These are phyloP conservation scores for Cetraspora pellucida DNA, from an alignment of 192 early-diverging fungal genomes.

Conservation along the genomic window DNA sequence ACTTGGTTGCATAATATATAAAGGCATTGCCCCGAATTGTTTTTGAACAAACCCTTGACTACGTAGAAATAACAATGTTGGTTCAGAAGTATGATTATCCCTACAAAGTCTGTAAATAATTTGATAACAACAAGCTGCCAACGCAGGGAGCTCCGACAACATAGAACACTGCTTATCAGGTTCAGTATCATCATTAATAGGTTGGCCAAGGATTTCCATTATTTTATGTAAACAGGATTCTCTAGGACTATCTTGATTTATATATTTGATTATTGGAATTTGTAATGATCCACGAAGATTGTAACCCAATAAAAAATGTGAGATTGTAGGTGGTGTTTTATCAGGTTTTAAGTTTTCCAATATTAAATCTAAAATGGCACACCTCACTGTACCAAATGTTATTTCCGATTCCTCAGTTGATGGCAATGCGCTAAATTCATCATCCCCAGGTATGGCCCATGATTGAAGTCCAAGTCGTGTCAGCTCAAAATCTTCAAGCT, in stretches of 20 bases:
- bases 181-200: slow-evolving; percentile 43
- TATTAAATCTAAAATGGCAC: slow-evolving; percentile 85
- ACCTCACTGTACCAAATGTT: slow-evolving; percentile 58
- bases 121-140: slow-evolving; percentile 88
- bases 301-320: slow-evolving; percentile 92
- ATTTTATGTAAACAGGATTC: slow-evolving; percentile 66
- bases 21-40: slow-evolving; percentile 57
- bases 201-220: slow-evolving; percentile 59
- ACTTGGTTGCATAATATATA: slow-evolving; percentile 35
- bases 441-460: slow-evolving; percentile 33
- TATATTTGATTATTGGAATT: slow-evolving; percentile 34
- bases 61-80: slow-evolving; percentile 80
- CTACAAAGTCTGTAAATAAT: slow-evolving; percentile 83
- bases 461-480: slow-evolving; percentile 44
- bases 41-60: slow-evolving; percentile 76
- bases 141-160: slow-evolving; percentile 66
- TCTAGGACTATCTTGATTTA: slow-evolving; percentile 41
- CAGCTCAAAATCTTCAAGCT: slow-evolving; percentile 27
- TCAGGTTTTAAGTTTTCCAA: slow-evolving; percentile 67
- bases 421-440: slow-evolving; percentile 22
- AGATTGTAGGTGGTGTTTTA: slow-evolving; percentile 69
- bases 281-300: slow-evolving; percentile 47
- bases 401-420: slow-evolving; percentile 46
- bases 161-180: slow-evolving; percentile 37
- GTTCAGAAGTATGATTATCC: slow-evolving; percentile 63